These are phyloP conservation scores for Rhodomyrtus tomentosa DNA, from an alignment of 345 rosid genomes.

Conservation along the genomic window DNA sequence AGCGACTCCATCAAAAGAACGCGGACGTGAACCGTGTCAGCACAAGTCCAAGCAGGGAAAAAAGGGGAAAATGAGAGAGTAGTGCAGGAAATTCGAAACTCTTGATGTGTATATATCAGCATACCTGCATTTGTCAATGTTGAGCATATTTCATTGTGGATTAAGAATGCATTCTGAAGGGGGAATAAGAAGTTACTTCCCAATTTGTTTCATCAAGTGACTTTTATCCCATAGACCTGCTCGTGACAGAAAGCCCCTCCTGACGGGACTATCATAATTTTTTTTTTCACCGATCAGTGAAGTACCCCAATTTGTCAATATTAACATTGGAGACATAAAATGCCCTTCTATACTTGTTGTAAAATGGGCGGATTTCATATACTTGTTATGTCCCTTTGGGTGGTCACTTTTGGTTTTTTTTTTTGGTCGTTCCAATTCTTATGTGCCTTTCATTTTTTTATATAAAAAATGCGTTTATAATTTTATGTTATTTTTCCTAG, in stretches of 20 bases:
- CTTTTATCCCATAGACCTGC: constrained; percentile 97
- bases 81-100: constrained; percentile 82
- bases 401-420: too few species aligned
- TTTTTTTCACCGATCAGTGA: too few species aligned
- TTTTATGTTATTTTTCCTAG: too few species aligned
- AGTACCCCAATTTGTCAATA: too few species aligned
- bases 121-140: constrained; percentile 30
- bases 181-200: constrained; percentile 42
- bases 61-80: background rate
- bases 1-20: constrained; percentile 43
- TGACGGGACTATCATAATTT: too few species aligned
- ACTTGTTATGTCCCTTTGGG: too few species aligned
- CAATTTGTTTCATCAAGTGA: constrained; percentile 93
- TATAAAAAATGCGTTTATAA: too few species aligned
- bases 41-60: background rate
- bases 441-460: too few species aligned
- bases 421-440: too few species aligned
- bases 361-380: too few species aligned
- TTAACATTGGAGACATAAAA: too few species aligned
- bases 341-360: too few species aligned
- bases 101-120: constrained; percentile 91
- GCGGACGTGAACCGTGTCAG: background rate
- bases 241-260: constrained; percentile 94
- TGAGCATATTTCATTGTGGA: background rate
- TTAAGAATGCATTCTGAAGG: background rate